Evolutionary conservation across 1,139 yeast genomes (phyloP).

Genomic region (Lodderomyces beijingensis): DNA sequence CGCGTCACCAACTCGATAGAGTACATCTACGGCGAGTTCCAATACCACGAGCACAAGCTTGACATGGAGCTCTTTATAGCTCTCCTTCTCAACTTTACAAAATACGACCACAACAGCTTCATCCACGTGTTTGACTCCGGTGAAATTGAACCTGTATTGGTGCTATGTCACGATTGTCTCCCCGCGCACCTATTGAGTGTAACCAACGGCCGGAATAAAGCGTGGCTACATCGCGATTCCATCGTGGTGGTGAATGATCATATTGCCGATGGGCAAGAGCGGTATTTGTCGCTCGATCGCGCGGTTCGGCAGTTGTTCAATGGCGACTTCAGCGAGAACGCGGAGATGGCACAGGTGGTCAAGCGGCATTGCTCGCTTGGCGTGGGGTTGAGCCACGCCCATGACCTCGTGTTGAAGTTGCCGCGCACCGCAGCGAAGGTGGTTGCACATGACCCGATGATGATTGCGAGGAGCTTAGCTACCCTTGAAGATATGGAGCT

Average conservation of each 20-base stretch:
- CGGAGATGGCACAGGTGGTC: constrained; percentile 11
- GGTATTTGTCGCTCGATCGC: constrained; percentile 22
- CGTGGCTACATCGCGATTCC: constrained; percentile 37
- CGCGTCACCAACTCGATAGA: constrained; percentile 6
- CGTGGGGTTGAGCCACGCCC: constrained; percentile 5
- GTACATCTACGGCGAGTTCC: constrained; percentile 41
- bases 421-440: constrained; percentile 16
- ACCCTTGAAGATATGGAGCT: constrained; percentile 10
- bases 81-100: constrained; percentile 33
- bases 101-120: constrained; percentile 25
- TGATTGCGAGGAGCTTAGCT: constrained; percentile 7
- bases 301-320: constrained; percentile 29
- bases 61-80: constrained; percentile 47
- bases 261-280: constrained; percentile 13
- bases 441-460: constrained; percentile 11
- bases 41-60: constrained; percentile 37
- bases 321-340: constrained; percentile 16
- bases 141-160: constrained; percentile 54
- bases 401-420: constrained; percentile 13
- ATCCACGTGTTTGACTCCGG: constrained; percentile 46
- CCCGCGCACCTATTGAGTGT: constrained; percentile 45
- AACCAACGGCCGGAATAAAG: constrained; percentile 33
- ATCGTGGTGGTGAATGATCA: constrained; percentile 27
- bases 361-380: constrained; percentile 1
- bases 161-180: constrained; percentile 38